Conservation (phyloP, 2,329 filamentous ascomycete species). For the Fusarium nanum region DNA sequence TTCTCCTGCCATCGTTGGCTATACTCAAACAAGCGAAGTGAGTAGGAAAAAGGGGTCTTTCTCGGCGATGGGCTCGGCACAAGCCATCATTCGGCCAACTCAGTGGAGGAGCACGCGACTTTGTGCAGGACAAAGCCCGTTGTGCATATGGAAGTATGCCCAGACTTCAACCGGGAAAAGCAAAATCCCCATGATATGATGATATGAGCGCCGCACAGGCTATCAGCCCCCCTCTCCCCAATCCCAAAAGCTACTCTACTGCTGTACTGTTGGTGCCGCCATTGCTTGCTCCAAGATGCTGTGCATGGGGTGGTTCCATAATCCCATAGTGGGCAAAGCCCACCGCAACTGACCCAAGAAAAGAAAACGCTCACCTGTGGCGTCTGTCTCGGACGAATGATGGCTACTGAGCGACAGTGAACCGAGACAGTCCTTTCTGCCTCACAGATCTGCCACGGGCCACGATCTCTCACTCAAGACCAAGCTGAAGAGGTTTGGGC, state of each 20-base stretch:
- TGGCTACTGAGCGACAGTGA: conserved; percentile 27
- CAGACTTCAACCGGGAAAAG: conserved; percentile 15
- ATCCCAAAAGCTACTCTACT: neutral
- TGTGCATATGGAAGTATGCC: conserved; percentile 29
- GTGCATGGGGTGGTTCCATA: conserved; percentile 34
- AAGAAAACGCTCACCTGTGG: conserved; percentile 32
- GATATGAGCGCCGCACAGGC: conserved; percentile 13
- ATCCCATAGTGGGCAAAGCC: conserved; percentile 11
- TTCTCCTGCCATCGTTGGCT: conserved; percentile 32
- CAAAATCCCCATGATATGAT: conserved; percentile 39
- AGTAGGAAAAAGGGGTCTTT: conserved; percentile 38
- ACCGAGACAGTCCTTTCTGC: conserved; percentile 12
- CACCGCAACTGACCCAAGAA: conserved; percentile 30
- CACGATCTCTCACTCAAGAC: conserved; percentile 4
- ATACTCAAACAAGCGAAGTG: conserved; percentile 36
- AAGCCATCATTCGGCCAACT: conserved; percentile 25
- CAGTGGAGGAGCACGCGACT: conserved; percentile 41
- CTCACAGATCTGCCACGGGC: conserved; percentile 23
- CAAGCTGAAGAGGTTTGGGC: conserved; percentile 21
- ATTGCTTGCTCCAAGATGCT: conserved; percentile 32
- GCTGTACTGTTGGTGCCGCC: conserved; percentile 2
- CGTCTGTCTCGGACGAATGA: conserved; percentile 41
- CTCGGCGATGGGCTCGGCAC: conserved; percentile 40
- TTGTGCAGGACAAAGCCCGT: conserved; percentile 36
- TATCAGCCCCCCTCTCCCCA: neutral